These are phyloP conservation scores for Sanguinoderma infundibulare DNA, from an alignment of 1,284 basidiomycete species.

Conservation along the genomic window DNA sequence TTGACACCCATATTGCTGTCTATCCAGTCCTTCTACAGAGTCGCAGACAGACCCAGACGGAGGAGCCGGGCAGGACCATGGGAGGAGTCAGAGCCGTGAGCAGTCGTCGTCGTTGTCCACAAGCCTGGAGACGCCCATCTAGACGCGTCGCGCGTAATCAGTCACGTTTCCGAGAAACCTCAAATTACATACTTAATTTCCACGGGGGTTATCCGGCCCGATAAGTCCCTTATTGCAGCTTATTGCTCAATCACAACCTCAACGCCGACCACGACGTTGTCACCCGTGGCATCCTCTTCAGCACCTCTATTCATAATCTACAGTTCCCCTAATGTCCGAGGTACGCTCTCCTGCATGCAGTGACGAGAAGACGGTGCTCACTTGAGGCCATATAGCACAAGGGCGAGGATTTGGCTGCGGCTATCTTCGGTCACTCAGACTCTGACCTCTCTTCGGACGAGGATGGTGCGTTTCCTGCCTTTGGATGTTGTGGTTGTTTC, in stretches of 20 bases:
- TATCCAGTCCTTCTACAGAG: background rate
- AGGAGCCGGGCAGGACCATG: conserved; percentile 12
- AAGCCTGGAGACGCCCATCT: background rate
- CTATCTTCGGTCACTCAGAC: conserved; percentile 72
- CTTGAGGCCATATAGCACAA: conserved; percentile 1
- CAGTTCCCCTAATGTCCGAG: conserved; percentile 11
- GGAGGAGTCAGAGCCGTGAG: conserved; percentile 6
- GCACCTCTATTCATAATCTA: background rate
- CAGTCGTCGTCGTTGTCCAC: background rate
- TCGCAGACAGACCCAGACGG: background rate
- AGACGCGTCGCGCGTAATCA: conserved; percentile 27
- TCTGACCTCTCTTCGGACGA: conserved; percentile 78
- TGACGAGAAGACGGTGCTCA: background rate
- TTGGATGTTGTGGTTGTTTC: background rate
- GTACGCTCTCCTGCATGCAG: background rate
- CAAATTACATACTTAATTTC: background rate
- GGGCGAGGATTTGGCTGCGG: conserved; percentile 22
- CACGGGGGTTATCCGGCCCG: background rate
- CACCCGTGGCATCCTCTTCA: background rate
- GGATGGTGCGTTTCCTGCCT: conserved; percentile 47
- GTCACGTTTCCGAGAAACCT: conserved; percentile 11
- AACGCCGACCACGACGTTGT: conserved; percentile 3
- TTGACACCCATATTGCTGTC: conserved; percentile 84
- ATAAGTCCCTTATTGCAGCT: background rate
- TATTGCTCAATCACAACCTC: background rate